phyloP scores from a whole-genome alignment of 2,329 filamentous ascomycete species.

The Mariannaea elegans region DNA sequence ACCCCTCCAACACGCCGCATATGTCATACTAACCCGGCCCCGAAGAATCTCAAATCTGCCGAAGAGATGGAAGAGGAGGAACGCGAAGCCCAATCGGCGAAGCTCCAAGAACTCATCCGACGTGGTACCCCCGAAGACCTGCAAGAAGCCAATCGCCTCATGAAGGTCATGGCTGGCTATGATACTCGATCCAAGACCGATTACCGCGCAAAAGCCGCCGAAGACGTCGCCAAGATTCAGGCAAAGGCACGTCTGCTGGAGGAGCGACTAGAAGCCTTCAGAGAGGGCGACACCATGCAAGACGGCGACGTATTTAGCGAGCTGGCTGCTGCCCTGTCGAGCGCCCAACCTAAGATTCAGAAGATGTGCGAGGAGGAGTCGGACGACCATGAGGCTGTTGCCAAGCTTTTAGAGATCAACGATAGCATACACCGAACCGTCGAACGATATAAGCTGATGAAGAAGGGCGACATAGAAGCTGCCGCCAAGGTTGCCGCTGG shows the following conservation, averaged over 20 bases:
- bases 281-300: slow-evolving; percentile 79
- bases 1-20: slow-evolving; percentile 11
- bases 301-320: slow-evolving; percentile 80
- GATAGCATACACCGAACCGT: slow-evolving; percentile 98
- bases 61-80: slow-evolving; percentile 99
- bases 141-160: slow-evolving; percentile 95
- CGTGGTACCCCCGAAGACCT: slow-evolving; percentile 91
- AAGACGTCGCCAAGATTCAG: slow-evolving; percentile 93
- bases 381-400: slow-evolving; percentile 94
- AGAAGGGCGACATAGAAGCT: slow-evolving; percentile 89
- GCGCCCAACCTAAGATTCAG: slow-evolving; percentile 97
- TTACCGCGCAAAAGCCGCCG: slow-evolving; percentile 95
- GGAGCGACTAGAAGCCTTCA: slow-evolving; percentile 88
- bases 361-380: slow-evolving; percentile 99
- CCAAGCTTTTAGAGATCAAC: slow-evolving; percentile 95
- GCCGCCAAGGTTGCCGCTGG: slow-evolving; percentile 86
- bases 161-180: slow-evolving; percentile 99
- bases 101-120: slow-evolving; percentile 95
- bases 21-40: slow-evolving; percentile 50
- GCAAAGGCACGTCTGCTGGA: slow-evolving; percentile 93
- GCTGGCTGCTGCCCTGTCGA: slow-evolving; percentile 86
- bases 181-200: slow-evolving; percentile 96
- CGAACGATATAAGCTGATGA: slow-evolving; percentile 93
- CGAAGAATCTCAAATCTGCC: slow-evolving; percentile 88
- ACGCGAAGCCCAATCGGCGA: slow-evolving; percentile 93